Conservation (phyloP, 495 filamentous ascomycete species). For the Xylaria intraflava region DNA sequence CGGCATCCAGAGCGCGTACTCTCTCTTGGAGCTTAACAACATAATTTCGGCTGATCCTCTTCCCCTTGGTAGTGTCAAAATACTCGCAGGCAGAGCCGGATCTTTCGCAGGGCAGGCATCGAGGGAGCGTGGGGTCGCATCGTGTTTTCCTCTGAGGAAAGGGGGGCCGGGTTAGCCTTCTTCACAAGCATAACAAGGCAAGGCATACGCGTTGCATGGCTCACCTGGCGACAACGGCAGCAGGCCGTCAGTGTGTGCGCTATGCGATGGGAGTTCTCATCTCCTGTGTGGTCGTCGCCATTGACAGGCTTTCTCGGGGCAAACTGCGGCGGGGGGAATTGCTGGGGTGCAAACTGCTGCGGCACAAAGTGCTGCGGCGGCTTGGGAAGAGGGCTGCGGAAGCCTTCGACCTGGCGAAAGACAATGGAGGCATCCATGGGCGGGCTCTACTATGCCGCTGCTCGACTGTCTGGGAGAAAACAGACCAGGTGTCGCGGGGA, state of each 20-base stretch:
- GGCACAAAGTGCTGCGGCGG: conserved; percentile 27
- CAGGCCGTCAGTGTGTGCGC: conserved; percentile 85
- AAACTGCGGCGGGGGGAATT: conserved; percentile 26
- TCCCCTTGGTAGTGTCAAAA: conserved; percentile 75
- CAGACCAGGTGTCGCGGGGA: background rate
- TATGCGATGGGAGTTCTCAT: conserved; percentile 49
- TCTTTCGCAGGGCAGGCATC: conserved; percentile 87
- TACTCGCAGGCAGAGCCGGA: conserved; percentile 87
- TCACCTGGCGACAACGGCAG: conserved; percentile 76
- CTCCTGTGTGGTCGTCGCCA: conserved; percentile 31
- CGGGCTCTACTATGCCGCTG: background rate
- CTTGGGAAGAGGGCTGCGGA: conserved; percentile 38
- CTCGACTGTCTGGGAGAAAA: conserved; percentile 1
- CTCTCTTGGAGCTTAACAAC: conserved; percentile 81
- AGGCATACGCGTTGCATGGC: conserved; percentile 14
- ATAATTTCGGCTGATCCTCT: conserved; percentile 74
- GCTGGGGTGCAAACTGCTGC: no score
- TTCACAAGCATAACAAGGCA: background rate
- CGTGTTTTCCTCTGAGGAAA: conserved; percentile 73
- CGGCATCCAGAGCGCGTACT: conserved; percentile 68
- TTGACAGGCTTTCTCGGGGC: conserved; percentile 24
- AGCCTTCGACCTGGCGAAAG: conserved; percentile 41
- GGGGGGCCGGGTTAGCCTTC: conserved; percentile 2
- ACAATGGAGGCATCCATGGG: conserved; percentile 46
- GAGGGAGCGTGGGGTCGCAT: conserved; percentile 85